Evolutionary conservation across 208 protist genomes (phyloP).

Genomic region (Acanthamoeba comandoni): DNA sequence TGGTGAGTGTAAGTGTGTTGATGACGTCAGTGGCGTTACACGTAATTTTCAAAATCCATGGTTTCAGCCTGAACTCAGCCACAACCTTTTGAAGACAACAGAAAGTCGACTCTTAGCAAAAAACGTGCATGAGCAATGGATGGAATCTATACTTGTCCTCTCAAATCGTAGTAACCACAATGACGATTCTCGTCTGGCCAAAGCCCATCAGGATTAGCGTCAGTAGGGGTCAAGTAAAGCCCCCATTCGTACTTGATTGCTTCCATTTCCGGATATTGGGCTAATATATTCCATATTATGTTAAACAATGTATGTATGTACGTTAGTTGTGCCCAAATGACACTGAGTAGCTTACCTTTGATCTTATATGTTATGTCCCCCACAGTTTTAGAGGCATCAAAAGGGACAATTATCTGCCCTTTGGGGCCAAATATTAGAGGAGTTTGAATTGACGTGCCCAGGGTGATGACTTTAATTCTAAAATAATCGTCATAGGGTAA

Average conservation of each 20-base stretch:
- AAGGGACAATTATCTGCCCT: constrained; percentile 32
- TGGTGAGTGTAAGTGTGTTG: constrained; percentile 71
- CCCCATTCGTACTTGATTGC: constrained; percentile 52
- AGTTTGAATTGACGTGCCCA: constrained; percentile 24
- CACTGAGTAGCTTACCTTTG: constrained; percentile 62
- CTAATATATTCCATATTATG: constrained; percentile 8
- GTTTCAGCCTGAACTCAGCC: constrained; percentile 69
- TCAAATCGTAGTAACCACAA: constrained; percentile 62
- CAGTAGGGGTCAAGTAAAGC: constrained; percentile 34
- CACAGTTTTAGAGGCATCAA: constrained; percentile 41
- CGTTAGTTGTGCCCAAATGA: too few relatives aligned
- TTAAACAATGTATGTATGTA: too few relatives aligned
- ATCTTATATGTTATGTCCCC: constrained; percentile 38
- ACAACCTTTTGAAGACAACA: too few relatives aligned
- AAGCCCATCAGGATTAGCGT: constrained; percentile 56
- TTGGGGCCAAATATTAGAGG: constrained; percentile 7
- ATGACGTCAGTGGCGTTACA: constrained; percentile 75
- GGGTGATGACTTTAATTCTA: constrained; percentile 56
- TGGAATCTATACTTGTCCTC: constrained; percentile 26
- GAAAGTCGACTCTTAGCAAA: constrained; percentile 7
- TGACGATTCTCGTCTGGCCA: constrained; percentile 57
- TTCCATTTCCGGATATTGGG: constrained; percentile 67
- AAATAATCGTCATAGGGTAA: constrained; percentile 68
- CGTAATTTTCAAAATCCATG: constrained; percentile 71
- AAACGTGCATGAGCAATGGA: background rate